Percentiles rank a stretch among this genome's conserved stretches.
Conservation (phyloP, 331 rosid genomes). For the Acacia concinna region DNA sequence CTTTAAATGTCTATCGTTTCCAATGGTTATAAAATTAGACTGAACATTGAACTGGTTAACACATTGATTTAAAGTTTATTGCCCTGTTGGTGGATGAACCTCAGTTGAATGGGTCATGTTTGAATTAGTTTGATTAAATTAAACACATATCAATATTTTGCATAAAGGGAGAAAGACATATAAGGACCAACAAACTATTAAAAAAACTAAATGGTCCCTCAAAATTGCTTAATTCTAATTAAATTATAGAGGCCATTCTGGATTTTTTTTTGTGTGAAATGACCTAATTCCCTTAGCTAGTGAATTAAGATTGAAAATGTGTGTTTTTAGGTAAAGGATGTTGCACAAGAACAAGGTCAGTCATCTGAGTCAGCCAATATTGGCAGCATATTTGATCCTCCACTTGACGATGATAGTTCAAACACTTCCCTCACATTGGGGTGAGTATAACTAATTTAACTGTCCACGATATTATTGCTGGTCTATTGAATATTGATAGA, state of each 20-base stretch:
- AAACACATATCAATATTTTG: neutral
- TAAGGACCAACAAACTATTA: neutral
- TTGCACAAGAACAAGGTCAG: conserved; percentile 20
- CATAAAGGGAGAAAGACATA: neutral
- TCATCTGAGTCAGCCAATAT: conserved; percentile 28
- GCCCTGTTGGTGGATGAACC: neutral
- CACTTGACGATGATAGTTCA: conserved; percentile 20
- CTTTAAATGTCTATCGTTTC: neutral
- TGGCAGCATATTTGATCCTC: conserved; percentile 28
- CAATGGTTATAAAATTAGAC: neutral
- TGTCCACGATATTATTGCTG: neutral
- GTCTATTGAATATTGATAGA: too few relatives aligned
- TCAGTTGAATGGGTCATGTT: neutral
- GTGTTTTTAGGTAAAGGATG: conserved; percentile 3
- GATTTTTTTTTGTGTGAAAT: neutral
- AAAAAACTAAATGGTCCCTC: neutral
- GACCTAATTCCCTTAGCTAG: neutral
- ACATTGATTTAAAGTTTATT: neutral
- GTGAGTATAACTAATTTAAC: conserved; percentile 23
- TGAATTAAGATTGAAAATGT: neutral
- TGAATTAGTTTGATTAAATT: neutral
- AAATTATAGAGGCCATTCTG: neutral
- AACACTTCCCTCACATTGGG: conserved; percentile 50
- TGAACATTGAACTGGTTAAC: neutral
- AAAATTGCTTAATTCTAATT: neutral